Conservation (phyloP, 2,329 filamentous ascomycete genomes). For the Alternaria sp. region DNA sequence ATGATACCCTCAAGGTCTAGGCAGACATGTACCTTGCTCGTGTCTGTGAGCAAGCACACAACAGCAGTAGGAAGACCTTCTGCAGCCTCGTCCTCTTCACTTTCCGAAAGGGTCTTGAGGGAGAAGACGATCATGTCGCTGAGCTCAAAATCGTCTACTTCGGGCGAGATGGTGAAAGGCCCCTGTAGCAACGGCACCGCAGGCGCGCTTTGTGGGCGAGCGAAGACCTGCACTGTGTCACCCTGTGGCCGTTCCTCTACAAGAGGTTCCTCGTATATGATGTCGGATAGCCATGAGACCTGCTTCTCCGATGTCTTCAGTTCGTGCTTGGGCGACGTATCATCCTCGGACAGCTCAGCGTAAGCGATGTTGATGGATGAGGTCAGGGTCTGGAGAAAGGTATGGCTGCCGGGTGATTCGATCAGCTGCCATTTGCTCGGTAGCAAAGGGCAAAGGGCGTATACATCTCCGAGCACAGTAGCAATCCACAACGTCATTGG, state of each 20-base stretch:
- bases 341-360: constrained; percentile 38
- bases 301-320: constrained; percentile 61
- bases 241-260: constrained; percentile 53
- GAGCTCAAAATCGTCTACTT: constrained; percentile 64
- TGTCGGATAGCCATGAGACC: constrained; percentile 64
- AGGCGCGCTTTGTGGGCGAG: constrained; percentile 62
- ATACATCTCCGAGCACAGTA: constrained; percentile 93
- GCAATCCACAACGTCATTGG: constrained; percentile 96
- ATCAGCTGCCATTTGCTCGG: constrained; percentile 81
- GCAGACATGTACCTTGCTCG: constrained; percentile 66
- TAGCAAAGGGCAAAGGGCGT: constrained; percentile 89
- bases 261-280: constrained; percentile 59
- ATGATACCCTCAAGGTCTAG: constrained; percentile 70
- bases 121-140: constrained; percentile 69
- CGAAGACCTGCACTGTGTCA: constrained; percentile 61
- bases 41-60: constrained; percentile 66
- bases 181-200: constrained; percentile 69
- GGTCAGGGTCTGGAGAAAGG: constrained; percentile 81
- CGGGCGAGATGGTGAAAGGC: constrained; percentile 64
- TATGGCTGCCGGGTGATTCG: constrained; percentile 58
- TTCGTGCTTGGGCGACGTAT: constrained; percentile 54
- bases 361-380: constrained; percentile 80
- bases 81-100: constrained; percentile 58
- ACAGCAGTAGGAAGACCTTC: constrained; percentile 65
- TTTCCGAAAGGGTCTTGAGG: constrained; percentile 58